Evolutionary conservation across 202 grass and related monocot genomes (phyloP).

Genomic region (Carex sylvatica): DNA sequence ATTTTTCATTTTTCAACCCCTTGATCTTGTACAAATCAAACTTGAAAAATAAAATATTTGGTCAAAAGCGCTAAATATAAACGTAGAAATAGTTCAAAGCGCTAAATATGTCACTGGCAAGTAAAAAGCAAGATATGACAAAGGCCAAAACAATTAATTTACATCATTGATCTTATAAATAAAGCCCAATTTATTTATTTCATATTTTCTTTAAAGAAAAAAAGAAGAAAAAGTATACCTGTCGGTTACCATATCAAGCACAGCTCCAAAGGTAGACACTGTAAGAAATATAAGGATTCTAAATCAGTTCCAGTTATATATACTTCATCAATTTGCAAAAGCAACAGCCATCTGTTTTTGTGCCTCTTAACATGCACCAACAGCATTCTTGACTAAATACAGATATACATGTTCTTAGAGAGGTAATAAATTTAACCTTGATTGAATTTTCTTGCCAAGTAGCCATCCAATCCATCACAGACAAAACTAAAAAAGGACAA

Average conservation of each 20-base stretch:
- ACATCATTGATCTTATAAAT: not conserved
- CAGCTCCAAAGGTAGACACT: slow-evolving; percentile 97
- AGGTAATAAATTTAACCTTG: slow-evolving; percentile 56
- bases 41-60: not conserved
- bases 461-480: slow-evolving; percentile 89
- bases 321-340: not conserved
- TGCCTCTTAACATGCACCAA: not conserved
- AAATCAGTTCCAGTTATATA: slow-evolving; percentile 1
- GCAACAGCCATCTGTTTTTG: not conserved
- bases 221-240: slow-evolving; percentile 52
- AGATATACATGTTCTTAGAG: not conserved
- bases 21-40: slow-evolving; percentile 2
- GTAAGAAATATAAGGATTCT: slow-evolving; percentile 11
- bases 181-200: slow-evolving; percentile 8
- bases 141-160: not conserved
- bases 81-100: not conserved
- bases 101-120: not conserved
- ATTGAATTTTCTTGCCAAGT: slow-evolving; percentile 89
- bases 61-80: not conserved
- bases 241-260: slow-evolving; percentile 98
- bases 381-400: not conserved
- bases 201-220: not conserved
- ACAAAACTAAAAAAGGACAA: slow-evolving; percentile 60
- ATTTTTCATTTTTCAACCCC: slow-evolving; percentile 1
- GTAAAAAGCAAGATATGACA: slow-evolving; percentile 8